Evolutionary conservation across 2,329 filamentous ascomycete species (phyloP), one percentile per base, ranked within the genome.

Genomic region (Verticillium longisporum): DNA sequence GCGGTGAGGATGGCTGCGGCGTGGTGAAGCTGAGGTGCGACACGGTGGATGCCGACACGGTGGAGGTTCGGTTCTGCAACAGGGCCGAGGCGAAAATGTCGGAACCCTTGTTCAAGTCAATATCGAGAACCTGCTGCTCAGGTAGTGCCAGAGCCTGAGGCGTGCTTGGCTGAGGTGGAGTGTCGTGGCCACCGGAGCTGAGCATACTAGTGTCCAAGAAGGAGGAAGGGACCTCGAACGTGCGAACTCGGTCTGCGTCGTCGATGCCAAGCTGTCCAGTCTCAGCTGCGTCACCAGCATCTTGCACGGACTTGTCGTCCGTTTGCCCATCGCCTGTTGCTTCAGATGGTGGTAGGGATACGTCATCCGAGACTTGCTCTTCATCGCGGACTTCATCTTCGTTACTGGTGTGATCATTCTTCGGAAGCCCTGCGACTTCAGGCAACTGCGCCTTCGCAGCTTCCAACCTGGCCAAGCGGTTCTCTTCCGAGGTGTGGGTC

Each of bases 401-500:
- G 26, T 31, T 5, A 31, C 26, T 31, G 26, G 26, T 31, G 26
- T 31, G 26, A 31, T 5, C 26, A 31, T 31, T 31, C 26, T 31
- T 31, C 26, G 4, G 26, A 31, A 31, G 26, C 26, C 26, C 26
- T 31, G 26, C 26, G 26, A 5, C 4, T 3, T 26, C 45, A 6
- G 18, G 45, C 3, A 55, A 18, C 26, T 34, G 54, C 54, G 14
- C 13, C 32, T 34, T 55, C n/a, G 32, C 54, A 18, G 54, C 54
- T 2, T 60, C 41, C 9, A 65, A 21, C 1, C 59, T 61, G 1
- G 26, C 56, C 58, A 59, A 58, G 15, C 63, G 59, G 14, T 57
- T 62, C 3, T 58, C 59, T 14, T 56, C 60, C 0, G 63, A 65
- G 1, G 59, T 60, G 14, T 64, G 62, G 4, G 62, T 62, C 6